These are phyloP conservation scores for Backusella morwellensis DNA, from an alignment of 192 early-diverging fungal genomes.

Conservation along the genomic window DNA sequence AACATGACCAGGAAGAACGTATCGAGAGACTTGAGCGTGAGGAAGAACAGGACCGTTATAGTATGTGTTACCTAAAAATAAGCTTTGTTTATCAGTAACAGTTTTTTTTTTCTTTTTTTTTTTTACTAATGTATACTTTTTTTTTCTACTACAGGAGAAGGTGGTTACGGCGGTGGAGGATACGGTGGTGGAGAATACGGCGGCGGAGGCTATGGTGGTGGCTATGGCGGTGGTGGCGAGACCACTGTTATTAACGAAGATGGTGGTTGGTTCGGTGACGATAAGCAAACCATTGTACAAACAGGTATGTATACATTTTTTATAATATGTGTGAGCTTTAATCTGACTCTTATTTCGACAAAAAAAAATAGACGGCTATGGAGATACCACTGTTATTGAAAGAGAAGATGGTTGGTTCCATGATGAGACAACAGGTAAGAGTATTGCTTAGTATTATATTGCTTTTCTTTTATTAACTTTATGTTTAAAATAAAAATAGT, in stretches of 20 bases:
- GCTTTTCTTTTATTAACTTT: background rate
- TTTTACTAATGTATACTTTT: background rate
- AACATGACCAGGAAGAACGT: conserved; percentile 27
- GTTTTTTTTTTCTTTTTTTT: too few species aligned
- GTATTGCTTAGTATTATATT: background rate
- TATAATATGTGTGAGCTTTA: background rate
- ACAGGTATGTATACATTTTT: conserved; percentile 10
- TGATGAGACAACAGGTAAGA: conserved; percentile 21
- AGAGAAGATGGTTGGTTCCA: conserved; percentile 32
- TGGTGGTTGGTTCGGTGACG: conserved; percentile 28
- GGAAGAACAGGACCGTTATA: conserved; percentile 10
- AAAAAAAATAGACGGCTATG: conserved; percentile 22
- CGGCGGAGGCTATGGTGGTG: background rate
- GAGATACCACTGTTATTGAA: conserved; percentile 22
- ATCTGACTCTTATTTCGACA: background rate
- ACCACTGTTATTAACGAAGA: conserved; percentile 35
- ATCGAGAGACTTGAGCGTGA: conserved; percentile 18
- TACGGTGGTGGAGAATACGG: background rate
- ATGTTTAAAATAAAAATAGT: background rate
- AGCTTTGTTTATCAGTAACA: background rate
- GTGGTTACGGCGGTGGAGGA: background rate
- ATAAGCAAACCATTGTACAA: conserved; percentile 25
- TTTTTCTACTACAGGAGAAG: background rate
- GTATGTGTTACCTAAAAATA: background rate
- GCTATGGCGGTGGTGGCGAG: background rate